A percentile compares a stretch with the other conserved stretches of the same genome.
Conservation (phyloP, 2,329 filamentous ascomycete genomes). For the Tolypocladium ovalisporum region DNA sequence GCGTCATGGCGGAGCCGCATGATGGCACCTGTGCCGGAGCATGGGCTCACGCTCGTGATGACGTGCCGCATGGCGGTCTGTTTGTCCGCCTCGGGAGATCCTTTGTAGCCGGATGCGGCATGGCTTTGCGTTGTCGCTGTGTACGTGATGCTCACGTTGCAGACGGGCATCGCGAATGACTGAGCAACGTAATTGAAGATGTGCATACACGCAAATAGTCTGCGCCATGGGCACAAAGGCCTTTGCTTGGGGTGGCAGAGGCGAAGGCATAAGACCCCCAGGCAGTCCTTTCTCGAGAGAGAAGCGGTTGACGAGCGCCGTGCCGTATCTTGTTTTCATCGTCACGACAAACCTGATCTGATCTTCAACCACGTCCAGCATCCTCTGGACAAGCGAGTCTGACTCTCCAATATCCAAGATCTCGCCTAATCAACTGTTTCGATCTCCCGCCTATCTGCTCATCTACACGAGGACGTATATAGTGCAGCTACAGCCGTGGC, state of each 20-base stretch:
- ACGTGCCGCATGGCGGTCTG: constrained; percentile 6
- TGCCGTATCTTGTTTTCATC: background rate
- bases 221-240: constrained; percentile 1
- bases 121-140: constrained; percentile 9
- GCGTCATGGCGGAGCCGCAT: constrained; percentile 4
- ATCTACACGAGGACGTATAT: background rate
- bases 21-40: constrained; percentile 5
- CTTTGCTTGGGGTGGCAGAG: background rate
- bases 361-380: background rate
- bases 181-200: background rate
- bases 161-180: constrained; percentile 4
- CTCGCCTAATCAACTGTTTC: background rate
- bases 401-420: background rate
- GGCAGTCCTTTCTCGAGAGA: background rate
- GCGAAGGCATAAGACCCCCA: constrained; percentile 3
- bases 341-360: background rate
- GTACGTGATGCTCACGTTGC: constrained; percentile 12
- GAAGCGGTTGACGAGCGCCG: background rate
- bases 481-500: too few species aligned
- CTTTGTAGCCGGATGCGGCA: constrained; percentile 11
- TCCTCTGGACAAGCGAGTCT: background rate
- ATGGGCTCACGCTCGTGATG: background rate
- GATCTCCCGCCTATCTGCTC: background rate
- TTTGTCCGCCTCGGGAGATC: constrained; percentile 1
- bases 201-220: constrained; percentile 5